Evolutionary conservation across 2,329 filamentous ascomycete species (phyloP), one percentile per base, ranked within the genome.

Genomic region (Fusarium nygamai): DNA sequence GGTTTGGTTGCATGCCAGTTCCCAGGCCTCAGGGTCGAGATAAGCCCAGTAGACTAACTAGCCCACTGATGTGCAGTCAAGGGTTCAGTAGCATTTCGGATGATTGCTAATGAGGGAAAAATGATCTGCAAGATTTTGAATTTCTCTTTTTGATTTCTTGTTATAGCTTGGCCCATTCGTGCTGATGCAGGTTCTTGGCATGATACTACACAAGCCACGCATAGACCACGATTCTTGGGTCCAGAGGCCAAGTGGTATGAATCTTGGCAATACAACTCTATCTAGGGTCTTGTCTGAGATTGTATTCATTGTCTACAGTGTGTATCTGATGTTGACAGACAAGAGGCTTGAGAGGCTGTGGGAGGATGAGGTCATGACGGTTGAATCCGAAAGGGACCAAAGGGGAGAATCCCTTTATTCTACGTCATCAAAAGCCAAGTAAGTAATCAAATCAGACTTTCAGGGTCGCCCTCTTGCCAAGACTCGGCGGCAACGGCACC

Each of bases 401-500:
- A 46, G 27, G 51, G 44, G 36, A 61, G 39, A 54, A 34, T n/a
- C 14, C 29, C 33, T 58, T 64, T 46, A 66, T 65, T 64, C 38
- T 24, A 51, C 24, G 46, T 31, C 41, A 43, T 39, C 31, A 67
- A 9, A 38, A 46, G 8, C 38, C 39, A 36, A 48, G 38, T 17
- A 65, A 50, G 33, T 43, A 44, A 64, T 51, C 64, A 46, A 71
- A 61, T 50, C 69, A 62, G 38, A 74, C 54, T 74, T 74, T 69
- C 67, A 74, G 71, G 71, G 71, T 74, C 71, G 62, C 50, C 56
- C 59, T 74, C 48, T 39, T 59, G 75, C 75, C 75, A 77, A 77
- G 75, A 69, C 71, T 77, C 73, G 67, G 75, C 68, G 65, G 73
- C 68, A 71, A 73, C 73, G 75, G 74, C 66, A 71, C 71, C 19